Percentiles rank a stretch among this genome's conserved stretches.
Evolutionary conservation across 129 eudicot genomes (phyloP).

Genomic region (Heracleum sosnowskyi): DNA sequence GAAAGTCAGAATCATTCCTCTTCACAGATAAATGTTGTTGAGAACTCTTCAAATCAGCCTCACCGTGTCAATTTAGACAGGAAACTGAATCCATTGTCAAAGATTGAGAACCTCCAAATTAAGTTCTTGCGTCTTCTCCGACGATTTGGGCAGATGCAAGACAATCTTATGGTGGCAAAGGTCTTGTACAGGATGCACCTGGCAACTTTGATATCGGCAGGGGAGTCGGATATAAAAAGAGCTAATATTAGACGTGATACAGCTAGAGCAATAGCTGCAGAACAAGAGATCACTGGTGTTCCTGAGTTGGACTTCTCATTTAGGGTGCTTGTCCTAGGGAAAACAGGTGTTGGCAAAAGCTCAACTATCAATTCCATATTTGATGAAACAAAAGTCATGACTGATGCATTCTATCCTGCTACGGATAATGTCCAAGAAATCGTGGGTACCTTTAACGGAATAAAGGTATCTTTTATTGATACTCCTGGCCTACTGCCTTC

Average conservation of each 20-base stretch:
- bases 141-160: constrained; percentile 54
- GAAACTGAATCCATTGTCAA: constrained; percentile 53
- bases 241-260: constrained; percentile 49
- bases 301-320: constrained; percentile 69
- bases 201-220: constrained; percentile 74
- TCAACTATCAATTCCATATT: constrained; percentile 90
- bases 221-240: constrained; percentile 78
- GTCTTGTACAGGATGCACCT: constrained; percentile 85
- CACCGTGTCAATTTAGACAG: constrained; percentile 27
- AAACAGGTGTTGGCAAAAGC: constrained; percentile 92
- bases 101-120: constrained; percentile 66
- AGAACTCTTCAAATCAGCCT: constrained; percentile 24
- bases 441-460: constrained; percentile 55
- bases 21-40: constrained; percentile 31
- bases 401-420: constrained; percentile 75
- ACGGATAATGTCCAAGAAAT: constrained; percentile 66
- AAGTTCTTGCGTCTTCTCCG: constrained; percentile 68
- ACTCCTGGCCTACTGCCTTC: constrained; percentile 88
- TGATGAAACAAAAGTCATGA: constrained; percentile 55
- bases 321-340: constrained; percentile 71
- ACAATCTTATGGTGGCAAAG: constrained; percentile 74
- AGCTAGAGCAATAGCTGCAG: constrained; percentile 64
- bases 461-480: constrained; percentile 68
- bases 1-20: constrained; percentile 27
- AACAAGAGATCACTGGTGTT: constrained; percentile 49